Evolutionary conservation across 768 basidiomycete species (phyloP).

Genomic region (Sarcomyxa edulis): DNA sequence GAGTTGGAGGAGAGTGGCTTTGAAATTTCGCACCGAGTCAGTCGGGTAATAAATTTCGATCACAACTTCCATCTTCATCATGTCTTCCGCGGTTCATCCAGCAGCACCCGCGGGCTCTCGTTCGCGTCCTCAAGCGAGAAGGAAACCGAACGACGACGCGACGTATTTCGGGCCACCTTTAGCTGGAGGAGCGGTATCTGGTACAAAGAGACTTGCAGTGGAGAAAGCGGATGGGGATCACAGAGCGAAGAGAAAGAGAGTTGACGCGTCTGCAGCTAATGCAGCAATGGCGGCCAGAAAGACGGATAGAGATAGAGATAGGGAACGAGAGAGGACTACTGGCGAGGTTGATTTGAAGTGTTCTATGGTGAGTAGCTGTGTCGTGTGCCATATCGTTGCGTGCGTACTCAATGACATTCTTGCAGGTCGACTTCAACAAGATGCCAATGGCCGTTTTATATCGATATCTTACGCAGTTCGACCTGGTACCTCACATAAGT

Average conservation of each 20-base stretch:
- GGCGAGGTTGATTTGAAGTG: constrained; percentile 32
- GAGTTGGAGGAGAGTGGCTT: no score
- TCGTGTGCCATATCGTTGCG: no score
- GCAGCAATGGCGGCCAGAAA: constrained; percentile 14
- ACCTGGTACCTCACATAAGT: constrained; percentile 63
- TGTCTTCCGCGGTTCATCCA: constrained; percentile 27
- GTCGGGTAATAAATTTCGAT: no score
- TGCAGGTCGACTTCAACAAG: constrained; percentile 70
- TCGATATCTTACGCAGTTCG: constrained; percentile 68
- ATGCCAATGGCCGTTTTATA: constrained; percentile 62
- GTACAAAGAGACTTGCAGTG: constrained; percentile 58
- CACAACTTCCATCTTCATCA: no score
- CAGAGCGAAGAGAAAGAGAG: constrained; percentile 67
- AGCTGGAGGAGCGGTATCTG: constrained; percentile 30
- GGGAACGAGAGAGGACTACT: constrained; percentile 5
- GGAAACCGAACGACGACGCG: constrained; percentile 63
- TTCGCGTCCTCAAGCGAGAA: constrained; percentile 58
- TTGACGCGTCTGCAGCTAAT: constrained; percentile 34
- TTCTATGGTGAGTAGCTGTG: constrained; percentile 34
- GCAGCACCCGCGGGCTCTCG: constrained; percentile 42
- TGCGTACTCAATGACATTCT: no score
- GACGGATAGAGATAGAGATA: constrained; percentile 23
- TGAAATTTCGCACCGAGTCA: no score
- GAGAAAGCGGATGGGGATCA: constrained; percentile 75
- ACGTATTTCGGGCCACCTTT: constrained; percentile 60